phyloP scores from a whole-genome alignment of 106 monocot genomes.

The Dioscorea zingiberensis region DNA sequence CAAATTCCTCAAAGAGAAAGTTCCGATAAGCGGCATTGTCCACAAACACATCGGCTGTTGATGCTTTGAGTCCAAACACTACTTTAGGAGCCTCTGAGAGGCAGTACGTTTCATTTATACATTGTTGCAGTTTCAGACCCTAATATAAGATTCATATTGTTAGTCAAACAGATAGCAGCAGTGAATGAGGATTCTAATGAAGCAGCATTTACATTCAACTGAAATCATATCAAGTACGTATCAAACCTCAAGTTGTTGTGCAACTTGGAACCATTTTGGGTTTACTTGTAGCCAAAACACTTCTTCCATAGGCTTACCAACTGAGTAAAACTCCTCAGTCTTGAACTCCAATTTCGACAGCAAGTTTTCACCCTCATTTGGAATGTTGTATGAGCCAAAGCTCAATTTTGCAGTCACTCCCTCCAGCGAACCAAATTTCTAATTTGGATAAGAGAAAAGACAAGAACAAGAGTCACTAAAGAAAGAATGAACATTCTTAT shows the following conservation, averaged over 20 bases:
- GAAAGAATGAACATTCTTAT: too few species aligned
- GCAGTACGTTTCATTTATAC: slow-evolving; percentile 45
- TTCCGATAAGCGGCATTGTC: slow-evolving; percentile 61
- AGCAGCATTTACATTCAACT: too few species aligned
- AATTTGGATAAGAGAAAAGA: not conserved
- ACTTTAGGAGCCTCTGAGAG: slow-evolving; percentile 38
- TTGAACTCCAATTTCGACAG: slow-evolving; percentile 36
- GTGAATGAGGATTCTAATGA: too few species aligned
- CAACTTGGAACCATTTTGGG: slow-evolving; percentile 40
- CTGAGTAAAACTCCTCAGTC: slow-evolving; percentile 52
- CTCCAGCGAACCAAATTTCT: slow-evolving; percentile 29
- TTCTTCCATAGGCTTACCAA: slow-evolving; percentile 41
- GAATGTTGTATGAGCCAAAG: slow-evolving; percentile 40
- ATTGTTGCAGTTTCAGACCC: slow-evolving; percentile 39
- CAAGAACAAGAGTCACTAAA: not conserved
- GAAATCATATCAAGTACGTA: not conserved
- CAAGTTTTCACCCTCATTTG: slow-evolving; percentile 28
- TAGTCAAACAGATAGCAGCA: too few species aligned
- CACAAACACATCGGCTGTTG: slow-evolving; percentile 60
- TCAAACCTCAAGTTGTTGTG: slow-evolving; percentile 44
- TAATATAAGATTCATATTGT: not conserved
- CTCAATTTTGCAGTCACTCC: slow-evolving; percentile 17
- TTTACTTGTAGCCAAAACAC: slow-evolving; percentile 53
- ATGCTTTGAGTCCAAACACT: slow-evolving; percentile 42
- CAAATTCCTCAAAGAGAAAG: slow-evolving; percentile 48